Evolutionary conservation across 1,284 basidiomycete species (phyloP).

Genomic region (Apiotrichum brassicae): DNA sequence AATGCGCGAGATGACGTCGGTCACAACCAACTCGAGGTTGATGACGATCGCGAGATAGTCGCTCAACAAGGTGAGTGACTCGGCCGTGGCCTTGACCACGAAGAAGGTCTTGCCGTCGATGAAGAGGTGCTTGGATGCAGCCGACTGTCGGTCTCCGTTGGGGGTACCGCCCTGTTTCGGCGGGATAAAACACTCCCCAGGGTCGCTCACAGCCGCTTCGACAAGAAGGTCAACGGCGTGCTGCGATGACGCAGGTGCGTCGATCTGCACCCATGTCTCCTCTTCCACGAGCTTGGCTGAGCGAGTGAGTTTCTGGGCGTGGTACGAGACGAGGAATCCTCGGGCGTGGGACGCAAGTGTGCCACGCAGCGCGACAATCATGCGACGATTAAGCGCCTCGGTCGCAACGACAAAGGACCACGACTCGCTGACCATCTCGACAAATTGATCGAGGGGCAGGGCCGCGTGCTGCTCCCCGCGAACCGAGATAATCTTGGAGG

Average conservation of each 20-base stretch:
- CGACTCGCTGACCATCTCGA: constrained; percentile 71
- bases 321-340: constrained; percentile 76
- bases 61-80: constrained; percentile 65
- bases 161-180: constrained; percentile 12
- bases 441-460: constrained; percentile 67
- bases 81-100: constrained; percentile 76
- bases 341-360: constrained; percentile 81
- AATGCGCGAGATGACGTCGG: constrained; percentile 85
- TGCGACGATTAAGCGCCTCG: constrained; percentile 74
- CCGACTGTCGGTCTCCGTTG: constrained; percentile 6
- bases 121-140: constrained; percentile 61
- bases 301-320: constrained; percentile 70
- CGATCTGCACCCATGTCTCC: constrained; percentile 58
- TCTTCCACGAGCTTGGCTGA: constrained; percentile 74
- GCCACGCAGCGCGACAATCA: constrained; percentile 86
- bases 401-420: constrained; percentile 85
- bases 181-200: constrained; percentile 58
- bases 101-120: constrained; percentile 81
- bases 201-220: constrained; percentile 74
- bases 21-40: constrained; percentile 81
- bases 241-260: constrained; percentile 64
- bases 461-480: constrained; percentile 71
- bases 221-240: constrained; percentile 66
- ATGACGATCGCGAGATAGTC: constrained; percentile 87
- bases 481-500: constrained; percentile 67